Base-by-base conservation (phyloP, 306 rosid species). In the Acacia acuminata region DNA sequence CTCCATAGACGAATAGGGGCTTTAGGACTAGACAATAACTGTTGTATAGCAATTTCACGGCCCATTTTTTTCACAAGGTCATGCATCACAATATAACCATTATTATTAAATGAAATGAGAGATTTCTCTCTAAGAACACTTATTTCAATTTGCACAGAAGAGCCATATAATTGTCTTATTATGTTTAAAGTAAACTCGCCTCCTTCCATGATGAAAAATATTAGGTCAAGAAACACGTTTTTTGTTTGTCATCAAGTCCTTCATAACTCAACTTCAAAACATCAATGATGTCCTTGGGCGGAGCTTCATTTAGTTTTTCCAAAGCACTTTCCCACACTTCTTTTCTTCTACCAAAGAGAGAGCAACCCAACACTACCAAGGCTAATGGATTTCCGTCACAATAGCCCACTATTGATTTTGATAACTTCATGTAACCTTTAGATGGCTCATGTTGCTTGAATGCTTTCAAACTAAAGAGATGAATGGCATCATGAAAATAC, bases 401-500 rank as follows among this genome's bases (percentile, higher is more conserved):
- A 10, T 60, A 60, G 1, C 1, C 6, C 15, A 60, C 15, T 22
- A 60, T 5, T 8, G 7, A 10, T 24, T 24, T 12, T 22, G 66
- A 60, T 24, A 60, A 24, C 34, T 3, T 17, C 6, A 2, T 60
- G 11, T 60, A 60, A 24, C 17, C 27, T 24, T 22, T 10, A 60
- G 0, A 24, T 60, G 66, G 66, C 66, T 22, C 66, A 22, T 60
- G 2, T 60, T 60, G 32, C 16, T 60, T 60, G 27, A 60, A 60
- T 10, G 34, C 66, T 60, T 84, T 79, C 25, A 22, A 48, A 19
- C 77, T 40, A 3, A 84, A 79, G 56, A 84, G 86, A 5, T 13
- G 14, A 55, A 79, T 38, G 17, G 87, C 68, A 55, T 84, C 58
- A 11, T n/a, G 10, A 0, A 34, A n/a, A 34, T 58, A 7, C 71